Conservation (phyloP, 805 yeast species). For the Metschnikowia drakensbergensis region DNA sequence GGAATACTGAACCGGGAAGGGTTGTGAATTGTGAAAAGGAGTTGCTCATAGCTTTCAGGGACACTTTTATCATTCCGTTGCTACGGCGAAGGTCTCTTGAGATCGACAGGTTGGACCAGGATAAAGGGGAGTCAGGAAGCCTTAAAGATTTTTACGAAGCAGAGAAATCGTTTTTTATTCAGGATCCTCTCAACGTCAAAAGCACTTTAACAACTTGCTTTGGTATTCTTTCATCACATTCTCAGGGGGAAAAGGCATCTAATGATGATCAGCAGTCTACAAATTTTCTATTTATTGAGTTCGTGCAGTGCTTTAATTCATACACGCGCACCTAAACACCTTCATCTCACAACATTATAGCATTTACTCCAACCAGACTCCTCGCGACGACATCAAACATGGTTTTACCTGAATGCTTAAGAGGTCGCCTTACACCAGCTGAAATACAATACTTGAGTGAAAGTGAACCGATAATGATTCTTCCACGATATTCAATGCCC, state of each 20-base stretch:
- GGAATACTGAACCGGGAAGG: neutral
- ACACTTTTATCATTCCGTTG: slow-evolving; percentile 8
- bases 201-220: slow-evolving; percentile 7
- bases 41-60: slow-evolving; percentile 7
- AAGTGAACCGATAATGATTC: slow-evolving; percentile 63
- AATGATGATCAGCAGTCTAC: slow-evolving; percentile 11
- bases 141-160: neutral
- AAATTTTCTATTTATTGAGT: slow-evolving; percentile 5
- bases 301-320: slow-evolving; percentile 5
- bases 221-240: slow-evolving; percentile 9
- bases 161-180: slow-evolving; percentile 5
- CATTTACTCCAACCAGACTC: neutral
- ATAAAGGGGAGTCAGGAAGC: neutral
- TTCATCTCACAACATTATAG: neutral
- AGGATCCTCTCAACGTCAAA: neutral
- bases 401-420: slow-evolving; percentile 16
- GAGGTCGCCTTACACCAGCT: slow-evolving; percentile 56
- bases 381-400: slow-evolving; percentile 2
- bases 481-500: slow-evolving; percentile 75
- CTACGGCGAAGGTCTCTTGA: slow-evolving; percentile 5
- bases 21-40: slow-evolving; percentile 8
- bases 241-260: neutral
- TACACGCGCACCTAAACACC: slow-evolving; percentile 6
- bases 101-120: neutral
- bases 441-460: slow-evolving; percentile 86